Evolutionary conservation across 441 rosid genomes (phyloP).

Genomic region (Erysimum pusillum): DNA sequence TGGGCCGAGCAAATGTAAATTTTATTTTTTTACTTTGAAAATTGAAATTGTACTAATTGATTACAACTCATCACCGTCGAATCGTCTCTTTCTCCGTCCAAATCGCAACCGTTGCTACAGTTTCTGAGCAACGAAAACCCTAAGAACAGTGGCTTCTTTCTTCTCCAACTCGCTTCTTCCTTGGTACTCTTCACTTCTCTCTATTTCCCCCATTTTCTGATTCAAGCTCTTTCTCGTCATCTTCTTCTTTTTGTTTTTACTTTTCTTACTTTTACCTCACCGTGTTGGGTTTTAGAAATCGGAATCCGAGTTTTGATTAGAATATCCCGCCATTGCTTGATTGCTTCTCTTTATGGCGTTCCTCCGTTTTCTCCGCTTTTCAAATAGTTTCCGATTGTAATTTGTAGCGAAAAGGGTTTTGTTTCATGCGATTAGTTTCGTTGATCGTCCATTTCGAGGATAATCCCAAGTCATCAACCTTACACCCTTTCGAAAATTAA

Average conservation of each 20-base stretch:
- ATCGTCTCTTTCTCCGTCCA: constrained; percentile 21
- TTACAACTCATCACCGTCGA: background rate
- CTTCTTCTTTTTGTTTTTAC: background rate
- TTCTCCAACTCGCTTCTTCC: constrained; percentile 41
- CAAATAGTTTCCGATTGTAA: background rate
- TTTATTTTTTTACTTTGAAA: background rate
- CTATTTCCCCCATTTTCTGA: background rate
- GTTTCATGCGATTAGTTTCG: constrained; percentile 11
- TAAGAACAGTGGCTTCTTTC: constrained; percentile 39
- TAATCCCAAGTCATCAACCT: constrained; percentile 26
- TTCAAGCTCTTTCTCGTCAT: constrained; percentile 4
- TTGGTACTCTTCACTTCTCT: constrained; percentile 24
- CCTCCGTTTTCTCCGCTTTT: background rate
- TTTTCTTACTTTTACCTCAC: constrained; percentile 29
- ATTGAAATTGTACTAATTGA: background rate
- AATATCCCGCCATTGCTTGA: constrained; percentile 35
- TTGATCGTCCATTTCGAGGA: background rate
- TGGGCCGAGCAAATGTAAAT: constrained; percentile 29
- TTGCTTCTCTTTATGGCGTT: background rate
- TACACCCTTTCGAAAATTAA: background rate
- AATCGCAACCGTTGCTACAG: constrained; percentile 24
- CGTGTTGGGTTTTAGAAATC: constrained; percentile 32
- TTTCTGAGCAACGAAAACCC: constrained; percentile 11
- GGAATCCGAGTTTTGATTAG: background rate
- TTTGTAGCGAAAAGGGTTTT: background rate